Percentiles rank a stretch among this genome's conserved stretches.
Evolutionary conservation across 148 eudicot species (phyloP).

Genomic region (Fallopia convolvulus): DNA sequence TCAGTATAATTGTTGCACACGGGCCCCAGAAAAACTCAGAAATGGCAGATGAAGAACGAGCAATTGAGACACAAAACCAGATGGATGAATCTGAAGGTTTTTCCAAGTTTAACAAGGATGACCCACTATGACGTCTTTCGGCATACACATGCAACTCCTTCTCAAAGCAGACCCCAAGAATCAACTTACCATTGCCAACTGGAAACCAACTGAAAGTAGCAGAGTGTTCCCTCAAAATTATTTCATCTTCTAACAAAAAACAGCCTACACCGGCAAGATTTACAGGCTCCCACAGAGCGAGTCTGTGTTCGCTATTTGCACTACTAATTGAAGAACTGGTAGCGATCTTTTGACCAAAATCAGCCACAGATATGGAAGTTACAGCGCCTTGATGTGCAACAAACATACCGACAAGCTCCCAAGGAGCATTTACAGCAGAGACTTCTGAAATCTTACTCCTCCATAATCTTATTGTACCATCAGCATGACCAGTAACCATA

Average conservation of each 20-base stretch:
- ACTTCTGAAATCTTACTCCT: constrained; percentile 37
- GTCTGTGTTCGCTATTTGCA: constrained; percentile 23
- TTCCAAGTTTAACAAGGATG: constrained; percentile 19
- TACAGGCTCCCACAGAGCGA: constrained; percentile 67
- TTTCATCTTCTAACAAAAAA: constrained; percentile 55
- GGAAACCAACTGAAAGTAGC: constrained; percentile 60
- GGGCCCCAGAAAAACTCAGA: constrained; percentile 72
- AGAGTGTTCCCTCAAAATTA: constrained; percentile 42
- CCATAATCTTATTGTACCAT: constrained; percentile 84
- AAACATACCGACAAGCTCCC: constrained; percentile 84
- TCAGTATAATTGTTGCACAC: constrained; percentile 42
- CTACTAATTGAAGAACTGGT: constrained; percentile 32
- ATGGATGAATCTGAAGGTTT: constrained; percentile 33
- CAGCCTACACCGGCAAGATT: constrained; percentile 42
- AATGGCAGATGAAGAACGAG: constrained; percentile 31
- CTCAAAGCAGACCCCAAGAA: constrained; percentile 73
- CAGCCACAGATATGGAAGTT: constrained; percentile 43
- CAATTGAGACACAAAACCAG: constrained; percentile 69
- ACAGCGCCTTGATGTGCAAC: constrained; percentile 51
- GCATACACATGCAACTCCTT: constrained; percentile 74
- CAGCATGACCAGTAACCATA: constrained; percentile 63
- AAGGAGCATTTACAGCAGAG: constrained; percentile 28
- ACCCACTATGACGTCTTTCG: constrained; percentile 31
- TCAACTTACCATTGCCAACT: constrained; percentile 56
- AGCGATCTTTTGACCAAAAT: constrained; percentile 75